Conservation (phyloP, 2,329 filamentous ascomycete species). For the Pseudogymnoascus sp. region DNA sequence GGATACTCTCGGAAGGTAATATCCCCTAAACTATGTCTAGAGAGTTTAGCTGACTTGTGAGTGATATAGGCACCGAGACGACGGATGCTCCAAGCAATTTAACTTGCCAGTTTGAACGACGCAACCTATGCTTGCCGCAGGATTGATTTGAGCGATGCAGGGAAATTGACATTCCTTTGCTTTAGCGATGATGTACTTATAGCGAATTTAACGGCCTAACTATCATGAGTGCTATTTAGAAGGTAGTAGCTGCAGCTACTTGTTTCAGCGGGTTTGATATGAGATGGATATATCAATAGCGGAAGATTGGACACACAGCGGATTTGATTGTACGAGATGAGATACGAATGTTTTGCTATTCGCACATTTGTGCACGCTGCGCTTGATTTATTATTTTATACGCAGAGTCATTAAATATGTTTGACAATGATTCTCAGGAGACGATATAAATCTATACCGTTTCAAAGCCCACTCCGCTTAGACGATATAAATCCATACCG, state of each 20-base stretch:
- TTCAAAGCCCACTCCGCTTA: not conserved
- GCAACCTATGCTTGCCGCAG: not conserved
- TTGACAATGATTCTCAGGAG: not conserved
- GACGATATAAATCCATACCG: not conserved
- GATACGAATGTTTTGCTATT: not conserved
- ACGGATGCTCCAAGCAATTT: conserved; percentile 64
- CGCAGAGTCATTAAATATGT: too few relatives aligned
- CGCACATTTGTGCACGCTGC: not conserved
- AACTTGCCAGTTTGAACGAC: conserved; percentile 15
- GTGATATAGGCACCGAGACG: conserved; percentile 59
- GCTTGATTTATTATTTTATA: not conserved
- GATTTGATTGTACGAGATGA: not conserved
- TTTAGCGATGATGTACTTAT: conserved; percentile 1
- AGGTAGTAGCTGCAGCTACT: not conserved
- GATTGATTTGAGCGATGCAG: not conserved
- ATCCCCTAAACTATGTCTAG: conserved; percentile 12
- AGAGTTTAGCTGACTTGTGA: not conserved
- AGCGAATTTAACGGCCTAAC: not conserved
- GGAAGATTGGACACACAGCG: not conserved
- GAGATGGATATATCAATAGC: not conserved
- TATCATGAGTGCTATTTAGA: conserved; percentile 1
- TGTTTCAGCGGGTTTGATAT: not conserved
- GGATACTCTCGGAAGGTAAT: conserved; percentile 73
- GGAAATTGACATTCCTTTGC: not conserved
- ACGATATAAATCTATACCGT: not conserved